phyloP scores from a whole-genome alignment of 169 alveolate species.

The Plasmodium fragile region DNA sequence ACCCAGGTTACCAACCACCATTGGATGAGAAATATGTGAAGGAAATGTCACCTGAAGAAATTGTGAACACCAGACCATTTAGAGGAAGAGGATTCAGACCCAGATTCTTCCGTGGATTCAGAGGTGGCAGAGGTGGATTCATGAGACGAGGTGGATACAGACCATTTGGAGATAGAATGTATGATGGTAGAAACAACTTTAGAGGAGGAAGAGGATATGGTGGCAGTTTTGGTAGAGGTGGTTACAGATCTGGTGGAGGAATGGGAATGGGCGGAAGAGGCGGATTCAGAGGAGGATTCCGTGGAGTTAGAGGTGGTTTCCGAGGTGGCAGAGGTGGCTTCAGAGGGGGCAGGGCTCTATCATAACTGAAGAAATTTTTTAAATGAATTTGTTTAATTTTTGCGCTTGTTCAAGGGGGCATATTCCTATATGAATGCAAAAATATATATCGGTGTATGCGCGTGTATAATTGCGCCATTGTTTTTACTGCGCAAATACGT shows the following conservation, averaged over 20 bases:
- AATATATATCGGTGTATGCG: constrained; percentile 14
- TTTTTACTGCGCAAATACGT: neutral
- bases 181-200: constrained; percentile 66
- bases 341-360: constrained; percentile 61
- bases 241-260: constrained; percentile 65
- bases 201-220: constrained; percentile 79
- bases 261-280: constrained; percentile 76
- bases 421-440: constrained; percentile 6
- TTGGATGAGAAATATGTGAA: constrained; percentile 84
- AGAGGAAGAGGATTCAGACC: constrained; percentile 75
- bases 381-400: constrained; percentile 9
- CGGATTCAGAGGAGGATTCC: constrained; percentile 78
- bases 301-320: constrained; percentile 78
- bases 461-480: neutral
- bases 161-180: constrained; percentile 69
- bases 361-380: constrained; percentile 11
- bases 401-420: constrained; percentile 6
- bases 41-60: constrained; percentile 80
- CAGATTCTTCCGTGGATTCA: constrained; percentile 68
- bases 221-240: constrained; percentile 76
- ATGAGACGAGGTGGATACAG: constrained; percentile 77
- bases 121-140: constrained; percentile 78
- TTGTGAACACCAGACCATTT: constrained; percentile 73
- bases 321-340: constrained; percentile 77
- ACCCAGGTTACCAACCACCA: constrained; percentile 88